Base-by-base conservation (phyloP, 768 basidiomycete genomes). In the Termitomyces sp. region DNA sequence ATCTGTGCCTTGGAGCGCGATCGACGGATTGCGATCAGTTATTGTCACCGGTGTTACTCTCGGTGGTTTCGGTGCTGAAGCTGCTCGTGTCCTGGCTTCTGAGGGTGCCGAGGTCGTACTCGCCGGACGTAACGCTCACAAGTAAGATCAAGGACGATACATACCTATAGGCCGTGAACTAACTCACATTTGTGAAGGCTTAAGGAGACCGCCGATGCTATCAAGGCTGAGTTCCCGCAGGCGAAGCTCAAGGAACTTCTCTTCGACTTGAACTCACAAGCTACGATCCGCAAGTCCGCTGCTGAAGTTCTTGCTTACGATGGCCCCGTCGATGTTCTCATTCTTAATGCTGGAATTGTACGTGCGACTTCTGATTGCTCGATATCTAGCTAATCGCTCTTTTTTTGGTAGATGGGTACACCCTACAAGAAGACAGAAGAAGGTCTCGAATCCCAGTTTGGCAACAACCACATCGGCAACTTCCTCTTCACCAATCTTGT, bases 381-480 rank as follows among this genome's bases (percentile, higher is more conserved):
- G 18, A n/a, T n/a, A 8, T 18, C 16, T 37, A 32, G 37, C 37
- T 43, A 12, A 43, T n/a, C 30, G 32, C 3, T 27, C 27, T 48
- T 16, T 32, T n/a, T 18, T n/a, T n/a, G 33, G 20, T 30, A 59
- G 58, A 68, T 67, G 67, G 67, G 59, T 27, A 57, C 58, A 8
- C 65, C 67, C 8, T 66, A 61, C 54, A 9, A 43, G 22, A 62
- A 46, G 44, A 63, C 65, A 13, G 59, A 55, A 13, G 65, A 68
- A 36, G 67, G 67, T 24, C 54, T 65, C n/a, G 65, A 68, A 50
- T 49, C 49, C 32, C 67, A 68, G 43, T 60, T 68, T 36, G 65
- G 57, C 45, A 60, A 56, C 39, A 68, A 68, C 56, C 64, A 67
- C 34, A 55, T 67, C n/a, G 65, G 64, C 42, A 64, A 67, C 47